Percentiles rank a stretch among this genome's conserved stretches.
Evolutionary conservation across 2,329 filamentous ascomycete genomes (phyloP).

Genomic region (Penicillium brasilianum): DNA sequence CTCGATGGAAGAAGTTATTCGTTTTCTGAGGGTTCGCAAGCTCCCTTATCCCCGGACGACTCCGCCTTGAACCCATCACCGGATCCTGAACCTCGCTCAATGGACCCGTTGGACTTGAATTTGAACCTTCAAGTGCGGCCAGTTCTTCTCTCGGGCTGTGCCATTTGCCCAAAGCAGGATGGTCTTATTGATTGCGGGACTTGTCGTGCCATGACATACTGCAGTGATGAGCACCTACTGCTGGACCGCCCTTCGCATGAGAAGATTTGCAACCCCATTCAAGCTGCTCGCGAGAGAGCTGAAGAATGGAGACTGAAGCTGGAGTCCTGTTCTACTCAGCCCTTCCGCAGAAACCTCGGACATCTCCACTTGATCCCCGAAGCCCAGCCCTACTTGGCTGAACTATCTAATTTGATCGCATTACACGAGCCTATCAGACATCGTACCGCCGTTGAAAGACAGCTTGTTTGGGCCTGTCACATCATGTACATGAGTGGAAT

Average conservation of each 20-base stretch:
- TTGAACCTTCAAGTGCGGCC: neutral
- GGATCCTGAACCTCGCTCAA: neutral
- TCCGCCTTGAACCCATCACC: neutral
- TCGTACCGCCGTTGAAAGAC: neutral
- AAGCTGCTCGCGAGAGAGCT: neutral
- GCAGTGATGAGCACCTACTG: neutral
- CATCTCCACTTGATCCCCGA: neutral
- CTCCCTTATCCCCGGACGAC: no score
- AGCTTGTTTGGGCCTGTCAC: neutral
- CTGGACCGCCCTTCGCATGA: neutral
- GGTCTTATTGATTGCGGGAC: neutral
- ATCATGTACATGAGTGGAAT: conserved; percentile 8
- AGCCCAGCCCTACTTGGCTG: neutral
- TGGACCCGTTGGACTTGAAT: neutral
- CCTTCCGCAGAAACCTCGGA: neutral
- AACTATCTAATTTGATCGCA: neutral
- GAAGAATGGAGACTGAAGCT: neutral
- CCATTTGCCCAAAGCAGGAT: neutral
- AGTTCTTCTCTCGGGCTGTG: neutral
- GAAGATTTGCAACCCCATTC: no score
- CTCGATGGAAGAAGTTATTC: no score
- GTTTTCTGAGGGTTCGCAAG: no score
- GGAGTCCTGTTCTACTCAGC: neutral
- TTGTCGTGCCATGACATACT: neutral
- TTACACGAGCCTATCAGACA: neutral